Conservation (phyloP, 805 yeast genomes). For the Pichia phayaonensis region DNA sequence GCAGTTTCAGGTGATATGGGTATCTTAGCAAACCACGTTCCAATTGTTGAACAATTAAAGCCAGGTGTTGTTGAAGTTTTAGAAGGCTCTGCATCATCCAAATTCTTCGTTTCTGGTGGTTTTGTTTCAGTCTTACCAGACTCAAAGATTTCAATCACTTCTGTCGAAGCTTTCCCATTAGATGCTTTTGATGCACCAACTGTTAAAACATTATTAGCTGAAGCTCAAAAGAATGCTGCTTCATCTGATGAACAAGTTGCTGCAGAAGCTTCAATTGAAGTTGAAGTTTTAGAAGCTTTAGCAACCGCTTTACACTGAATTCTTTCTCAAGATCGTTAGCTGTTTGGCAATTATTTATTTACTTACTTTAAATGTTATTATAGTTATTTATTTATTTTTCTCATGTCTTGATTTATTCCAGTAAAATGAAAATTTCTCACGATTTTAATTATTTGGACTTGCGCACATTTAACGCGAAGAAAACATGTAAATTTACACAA, state of each 20-base stretch:
- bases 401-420: constrained; percentile 11
- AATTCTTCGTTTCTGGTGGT: constrained; percentile 92
- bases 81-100: constrained; percentile 64
- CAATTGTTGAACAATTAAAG: constrained; percentile 89
- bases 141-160: constrained; percentile 80
- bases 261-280: constrained; percentile 91
- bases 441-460: constrained; percentile 1
- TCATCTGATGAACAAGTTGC: constrained; percentile 83
- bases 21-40: constrained; percentile 96
- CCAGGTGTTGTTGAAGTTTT: constrained; percentile 94
- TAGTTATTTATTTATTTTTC: constrained; percentile 11
- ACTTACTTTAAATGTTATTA: constrained; percentile 6
- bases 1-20: constrained; percentile 95
- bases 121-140: constrained; percentile 95
- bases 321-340: background rate
- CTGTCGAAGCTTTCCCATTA: constrained; percentile 91
- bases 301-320: constrained; percentile 48
- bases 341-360: background rate
- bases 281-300: constrained; percentile 93
- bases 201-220: constrained; percentile 74
- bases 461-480: background rate
- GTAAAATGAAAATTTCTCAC: constrained; percentile 6
- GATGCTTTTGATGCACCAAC: constrained; percentile 77
- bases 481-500: background rate
- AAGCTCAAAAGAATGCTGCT: constrained; percentile 85